Evolutionary conservation across 1,284 basidiomycete genomes (phyloP).

Genomic region (Anthracocystis setariae): DNA sequence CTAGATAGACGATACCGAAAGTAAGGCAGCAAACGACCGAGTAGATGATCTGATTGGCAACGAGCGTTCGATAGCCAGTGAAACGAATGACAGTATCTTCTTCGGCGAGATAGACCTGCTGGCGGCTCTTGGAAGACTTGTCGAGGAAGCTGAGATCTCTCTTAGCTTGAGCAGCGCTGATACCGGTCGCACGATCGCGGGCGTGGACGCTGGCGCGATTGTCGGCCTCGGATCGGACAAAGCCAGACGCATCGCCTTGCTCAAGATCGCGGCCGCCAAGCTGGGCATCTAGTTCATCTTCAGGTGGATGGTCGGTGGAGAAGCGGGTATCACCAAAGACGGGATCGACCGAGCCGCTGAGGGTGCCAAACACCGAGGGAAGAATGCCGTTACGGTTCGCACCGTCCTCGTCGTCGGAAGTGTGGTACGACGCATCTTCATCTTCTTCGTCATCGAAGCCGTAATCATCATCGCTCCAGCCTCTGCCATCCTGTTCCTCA

Average conservation of each 20-base stretch:
- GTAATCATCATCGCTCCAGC: conserved; percentile 55
- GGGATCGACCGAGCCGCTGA: conserved; percentile 58
- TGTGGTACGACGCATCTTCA: conserved; percentile 37
- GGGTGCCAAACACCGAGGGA: conserved; percentile 62
- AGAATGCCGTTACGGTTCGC: conserved; percentile 53
- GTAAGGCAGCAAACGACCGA: conserved; percentile 76
- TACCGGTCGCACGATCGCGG: conserved; percentile 5
- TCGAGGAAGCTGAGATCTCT: conserved; percentile 59
- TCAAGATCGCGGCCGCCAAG: conserved; percentile 47
- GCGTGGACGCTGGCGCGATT: conserved; percentile 7
- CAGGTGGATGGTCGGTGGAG: conserved; percentile 53
- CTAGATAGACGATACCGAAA: conserved; percentile 80
- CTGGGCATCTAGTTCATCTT: conserved; percentile 59
- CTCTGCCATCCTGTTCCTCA: conserved; percentile 33
- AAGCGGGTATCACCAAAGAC: conserved; percentile 63
- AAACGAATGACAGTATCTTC: conserved; percentile 91
- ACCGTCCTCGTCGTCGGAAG: conserved; percentile 58
- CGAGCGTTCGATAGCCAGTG: conserved; percentile 82
- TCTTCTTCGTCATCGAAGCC: conserved; percentile 49
- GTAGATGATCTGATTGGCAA: conserved; percentile 79
- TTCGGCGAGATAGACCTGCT: conserved; percentile 87
- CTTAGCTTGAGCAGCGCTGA: conserved; percentile 9
- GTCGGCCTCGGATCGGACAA: conserved; percentile 41
- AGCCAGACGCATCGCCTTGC: conserved; percentile 36
- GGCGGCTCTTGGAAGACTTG: conserved; percentile 70